Evolutionary conservation across 2,329 filamentous ascomycete species (phyloP), one percentile per base, ranked within the genome.

Genomic region (Trichoderma cornu-damae): DNA sequence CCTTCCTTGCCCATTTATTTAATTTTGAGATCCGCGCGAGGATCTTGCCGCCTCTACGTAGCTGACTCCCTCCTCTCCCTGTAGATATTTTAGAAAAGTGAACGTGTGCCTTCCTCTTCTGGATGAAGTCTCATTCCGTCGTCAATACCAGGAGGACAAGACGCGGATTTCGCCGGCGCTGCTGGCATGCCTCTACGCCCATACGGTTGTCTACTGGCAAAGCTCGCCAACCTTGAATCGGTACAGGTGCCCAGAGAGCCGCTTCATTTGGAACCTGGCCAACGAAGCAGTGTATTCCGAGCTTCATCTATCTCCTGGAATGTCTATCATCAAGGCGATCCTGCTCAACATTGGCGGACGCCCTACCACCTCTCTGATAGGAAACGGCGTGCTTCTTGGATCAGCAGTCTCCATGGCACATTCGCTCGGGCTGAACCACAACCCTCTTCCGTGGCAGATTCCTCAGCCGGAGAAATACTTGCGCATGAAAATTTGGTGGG

Each of bases 231-330:
- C 72, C 3, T 65, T 79, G 3, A 69, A 71, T 4, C 68, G 69
- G 4, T 75, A 79, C 58, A 75, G 77, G 4, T 74, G 78, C 47
- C 82, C 83, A 0, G 82, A 86, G 63, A 73, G 76, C 38, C 77
- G 81, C 43, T 86, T 83, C 65, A 78, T 82, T 7, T 84, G 84
- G 76, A 86, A 86, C 58, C 75, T 84, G 58, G 82, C 82, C 6
- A 81, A 78, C 18, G 80, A 81, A 52, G 81, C 82, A 1, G 72
- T 84, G 3, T 82, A 84, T 61, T 81, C 78, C 0, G 82, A 86
- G 58, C 77, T 85, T 6, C 77, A 82, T 49, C 75, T 81, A 1
- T 79, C 79, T 0, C 83, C 82, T 0, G 80, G 82, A 1, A 71
- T 85, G 42, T 81, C 82, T 1, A 82, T 81, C 0, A 76, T 86